A percentile compares a stretch with the other conserved stretches of the same genome.
Conservation (phyloP, 1,284 basidiomycete species). For the Cystobasidium sp. region DNA sequence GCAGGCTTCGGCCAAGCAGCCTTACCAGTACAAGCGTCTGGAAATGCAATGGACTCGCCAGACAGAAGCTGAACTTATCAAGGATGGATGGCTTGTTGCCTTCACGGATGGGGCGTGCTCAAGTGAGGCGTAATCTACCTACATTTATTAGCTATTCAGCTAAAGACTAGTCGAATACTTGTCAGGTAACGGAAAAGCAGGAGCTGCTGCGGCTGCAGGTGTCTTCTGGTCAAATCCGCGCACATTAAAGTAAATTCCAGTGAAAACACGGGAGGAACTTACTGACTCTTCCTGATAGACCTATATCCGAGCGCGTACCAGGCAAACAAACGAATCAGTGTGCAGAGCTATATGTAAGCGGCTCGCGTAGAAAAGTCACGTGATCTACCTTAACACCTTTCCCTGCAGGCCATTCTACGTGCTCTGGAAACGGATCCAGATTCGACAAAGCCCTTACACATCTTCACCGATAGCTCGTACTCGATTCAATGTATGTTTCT, state of each 20-base stretch:
- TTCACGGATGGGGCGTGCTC: constrained; percentile 35
- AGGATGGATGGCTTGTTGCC: constrained; percentile 18
- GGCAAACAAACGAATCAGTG: constrained; percentile 85
- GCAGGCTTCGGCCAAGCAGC: background rate
- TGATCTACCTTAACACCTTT: background rate
- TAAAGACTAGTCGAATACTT: background rate
- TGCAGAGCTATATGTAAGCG: constrained; percentile 75
- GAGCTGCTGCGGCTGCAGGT: constrained; percentile 36
- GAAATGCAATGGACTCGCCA: constrained; percentile 15
- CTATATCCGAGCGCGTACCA: constrained; percentile 75
- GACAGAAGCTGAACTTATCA: constrained; percentile 7
- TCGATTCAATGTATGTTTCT: constrained; percentile 67
- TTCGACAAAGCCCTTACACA: constrained; percentile 64
- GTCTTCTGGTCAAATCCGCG: constrained; percentile 37
- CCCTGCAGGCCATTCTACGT: constrained; percentile 70
- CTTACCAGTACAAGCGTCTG: background rate
- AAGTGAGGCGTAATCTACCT: background rate
- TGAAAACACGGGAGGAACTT: background rate
- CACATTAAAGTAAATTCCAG: constrained; percentile 5
- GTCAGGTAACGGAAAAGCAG: constrained; percentile 36
- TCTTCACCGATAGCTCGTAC: constrained; percentile 77
- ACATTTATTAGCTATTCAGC: background rate
- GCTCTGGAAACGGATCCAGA: constrained; percentile 69
- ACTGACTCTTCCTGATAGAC: constrained; percentile 35
- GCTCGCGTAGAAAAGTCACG: background rate